These are phyloP conservation scores for Dicorynia guianensis DNA, from an alignment of 306 rosid genomes.

Conservation along the genomic window DNA sequence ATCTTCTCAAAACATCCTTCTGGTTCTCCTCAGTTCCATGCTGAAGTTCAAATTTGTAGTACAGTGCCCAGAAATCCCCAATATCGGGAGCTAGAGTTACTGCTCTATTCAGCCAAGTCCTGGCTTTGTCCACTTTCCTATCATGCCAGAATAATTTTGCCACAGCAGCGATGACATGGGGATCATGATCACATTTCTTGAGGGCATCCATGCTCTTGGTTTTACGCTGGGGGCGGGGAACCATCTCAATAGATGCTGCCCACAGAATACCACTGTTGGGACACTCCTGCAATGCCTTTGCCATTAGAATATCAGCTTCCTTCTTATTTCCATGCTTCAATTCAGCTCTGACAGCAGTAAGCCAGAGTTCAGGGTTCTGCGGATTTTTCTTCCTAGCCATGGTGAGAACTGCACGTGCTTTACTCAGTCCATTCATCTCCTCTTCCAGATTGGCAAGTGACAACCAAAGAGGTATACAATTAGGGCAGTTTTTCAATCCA, in stretches of 20 bases:
- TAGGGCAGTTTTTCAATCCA: conserved; percentile 78
- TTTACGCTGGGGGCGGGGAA: conserved; percentile 89
- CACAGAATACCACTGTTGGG: conserved; percentile 86
- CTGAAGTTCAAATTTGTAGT: conserved; percentile 89
- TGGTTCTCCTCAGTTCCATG: conserved; percentile 87
- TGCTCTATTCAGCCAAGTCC: conserved; percentile 88
- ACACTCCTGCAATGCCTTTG: conserved; percentile 89
- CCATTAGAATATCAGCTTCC: conserved; percentile 93
- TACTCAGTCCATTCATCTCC: conserved; percentile 82
- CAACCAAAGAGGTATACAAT: conserved; percentile 77
- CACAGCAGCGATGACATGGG: conserved; percentile 85
- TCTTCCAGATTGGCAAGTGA: conserved; percentile 91
- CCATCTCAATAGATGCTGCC: conserved; percentile 96
- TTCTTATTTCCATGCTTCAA: conserved; percentile 79
- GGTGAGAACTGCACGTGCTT: conserved; percentile 90
- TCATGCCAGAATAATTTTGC: conserved; percentile 90
- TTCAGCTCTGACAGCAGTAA: conserved; percentile 90
- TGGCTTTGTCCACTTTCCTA: conserved; percentile 92
- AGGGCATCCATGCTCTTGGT: conserved; percentile 90
- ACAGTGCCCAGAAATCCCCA: conserved; percentile 93
- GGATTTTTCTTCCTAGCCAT: conserved; percentile 91
- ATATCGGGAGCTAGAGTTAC: conserved; percentile 90
- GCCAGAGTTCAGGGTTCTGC: conserved; percentile 91
- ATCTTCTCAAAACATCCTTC: conserved; percentile 79
- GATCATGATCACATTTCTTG: conserved; percentile 91